Evolutionary conservation across 352 stramenopile species (phyloP).

Genomic region (Saprolegnia parasitica): DNA sequence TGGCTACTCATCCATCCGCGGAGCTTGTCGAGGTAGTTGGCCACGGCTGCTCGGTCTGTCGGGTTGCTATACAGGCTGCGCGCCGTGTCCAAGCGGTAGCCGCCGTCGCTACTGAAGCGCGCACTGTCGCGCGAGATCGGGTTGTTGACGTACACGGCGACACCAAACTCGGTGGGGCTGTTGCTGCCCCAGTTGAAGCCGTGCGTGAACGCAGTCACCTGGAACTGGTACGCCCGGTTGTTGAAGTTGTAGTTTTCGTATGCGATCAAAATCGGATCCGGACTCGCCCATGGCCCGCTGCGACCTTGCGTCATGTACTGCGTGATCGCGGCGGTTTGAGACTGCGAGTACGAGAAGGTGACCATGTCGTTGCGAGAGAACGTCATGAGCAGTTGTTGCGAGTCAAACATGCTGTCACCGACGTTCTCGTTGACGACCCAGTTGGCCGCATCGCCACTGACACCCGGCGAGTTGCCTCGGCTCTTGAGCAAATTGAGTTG

Average conservation of each 20-base stretch:
- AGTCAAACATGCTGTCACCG: constrained; percentile 57
- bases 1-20: constrained; percentile 38
- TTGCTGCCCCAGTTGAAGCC: constrained; percentile 40
- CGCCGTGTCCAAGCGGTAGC: constrained; percentile 41
- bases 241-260: constrained; percentile 54
- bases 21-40: constrained; percentile 44
- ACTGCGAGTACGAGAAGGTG: constrained; percentile 38
- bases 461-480: constrained; percentile 43
- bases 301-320: constrained; percentile 49
- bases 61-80: constrained; percentile 38
- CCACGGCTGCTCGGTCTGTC: constrained; percentile 53
- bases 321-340: constrained; percentile 38
- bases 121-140: constrained; percentile 42
- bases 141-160: constrained; percentile 61
- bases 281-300: constrained; percentile 40
- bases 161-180: constrained; percentile 39
- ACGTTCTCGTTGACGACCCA: constrained; percentile 56
- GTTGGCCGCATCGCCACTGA: constrained; percentile 19
- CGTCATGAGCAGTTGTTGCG: constrained; percentile 41
- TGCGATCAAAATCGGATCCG: constrained; percentile 49
- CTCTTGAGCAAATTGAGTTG: constrained; percentile 44
- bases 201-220: constrained; percentile 45
- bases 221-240: constrained; percentile 54
- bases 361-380: constrained; percentile 56
- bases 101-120: constrained; percentile 40